These are phyloP conservation scores for Bryopsis sp. DNA, from an alignment of 139 green algal genomes.

Conservation along the genomic window DNA sequence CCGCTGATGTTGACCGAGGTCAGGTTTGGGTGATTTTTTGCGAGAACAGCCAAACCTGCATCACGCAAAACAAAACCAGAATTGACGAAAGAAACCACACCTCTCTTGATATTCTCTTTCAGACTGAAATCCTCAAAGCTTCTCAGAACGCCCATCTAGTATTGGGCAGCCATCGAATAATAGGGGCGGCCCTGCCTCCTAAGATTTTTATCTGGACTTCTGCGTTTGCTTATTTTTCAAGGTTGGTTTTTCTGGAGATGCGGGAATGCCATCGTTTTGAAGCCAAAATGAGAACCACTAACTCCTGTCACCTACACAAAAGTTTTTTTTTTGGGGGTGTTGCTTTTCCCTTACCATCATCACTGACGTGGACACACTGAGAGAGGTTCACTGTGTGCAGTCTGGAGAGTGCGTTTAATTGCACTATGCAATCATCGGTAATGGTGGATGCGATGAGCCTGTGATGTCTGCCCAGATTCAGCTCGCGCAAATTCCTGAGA, in stretches of 20 bases:
- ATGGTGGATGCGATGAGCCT: slow-evolving; percentile 27
- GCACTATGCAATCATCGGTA: slow-evolving; percentile 28
- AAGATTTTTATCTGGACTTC: too few species aligned
- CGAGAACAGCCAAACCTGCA: slow-evolving; percentile 30
- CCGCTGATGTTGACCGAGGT: slow-evolving; percentile 32
- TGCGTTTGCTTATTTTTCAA: too few species aligned
- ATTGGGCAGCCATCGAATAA: too few species aligned
- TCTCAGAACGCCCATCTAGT: too few species aligned
- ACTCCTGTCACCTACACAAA: too few species aligned
- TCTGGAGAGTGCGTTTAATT: slow-evolving; percentile 21
- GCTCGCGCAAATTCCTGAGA: slow-evolving; percentile 16
- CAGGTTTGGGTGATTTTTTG: slow-evolving; percentile 19
- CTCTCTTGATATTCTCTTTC: too few species aligned
- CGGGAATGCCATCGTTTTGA: too few species aligned
- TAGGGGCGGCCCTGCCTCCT: too few species aligned
- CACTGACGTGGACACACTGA: slow-evolving; percentile 41
- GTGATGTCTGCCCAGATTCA: slow-evolving; percentile 25
- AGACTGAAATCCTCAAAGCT: not conserved
- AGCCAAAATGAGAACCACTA: too few species aligned
- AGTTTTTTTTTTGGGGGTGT: too few species aligned
- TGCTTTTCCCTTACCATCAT: slow-evolving; percentile 27
- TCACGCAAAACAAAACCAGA: not conserved
- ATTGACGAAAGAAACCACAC: too few species aligned
- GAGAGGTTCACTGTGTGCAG: slow-evolving; percentile 30
- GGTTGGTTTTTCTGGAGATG: too few species aligned